These are phyloP conservation scores for Chrysochromulina tobinii DNA, from an alignment of 78 protist genomes.

Conservation along the genomic window DNA sequence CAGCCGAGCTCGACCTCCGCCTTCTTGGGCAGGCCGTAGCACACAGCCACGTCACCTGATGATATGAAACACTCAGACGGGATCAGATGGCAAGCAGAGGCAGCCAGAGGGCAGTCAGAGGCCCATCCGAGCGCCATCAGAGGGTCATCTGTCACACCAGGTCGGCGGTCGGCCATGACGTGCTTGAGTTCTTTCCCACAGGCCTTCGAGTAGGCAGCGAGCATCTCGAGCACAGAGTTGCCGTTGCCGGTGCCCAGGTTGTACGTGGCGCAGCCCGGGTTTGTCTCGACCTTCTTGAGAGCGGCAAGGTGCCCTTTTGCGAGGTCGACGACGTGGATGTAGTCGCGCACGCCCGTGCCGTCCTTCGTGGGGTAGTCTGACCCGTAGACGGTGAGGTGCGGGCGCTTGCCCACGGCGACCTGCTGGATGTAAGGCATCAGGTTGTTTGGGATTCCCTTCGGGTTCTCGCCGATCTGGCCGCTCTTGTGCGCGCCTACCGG, in stretches of 20 bases:
- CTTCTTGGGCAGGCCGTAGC: too few species aligned
- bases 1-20: conserved; percentile 64
- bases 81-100: too few species aligned
- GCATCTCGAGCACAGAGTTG: conserved; percentile 85
- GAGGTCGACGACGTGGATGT: conserved; percentile 94
- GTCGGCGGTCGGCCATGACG: conserved; percentile 40
- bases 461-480: conserved; percentile 98
- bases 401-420: conserved; percentile 88
- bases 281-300: not conserved
- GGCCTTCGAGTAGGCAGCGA: conserved; percentile 66
- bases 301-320: conserved; percentile 92
- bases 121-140: too few species aligned
- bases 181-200: not conserved
- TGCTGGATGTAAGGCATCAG: conserved; percentile 92
- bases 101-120: too few species aligned
- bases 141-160: conserved; percentile 11
- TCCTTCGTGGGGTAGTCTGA: conserved; percentile 92
- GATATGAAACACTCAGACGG: too few species aligned
- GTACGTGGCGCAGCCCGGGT: conserved; percentile 35
- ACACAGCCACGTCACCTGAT: too few species aligned
- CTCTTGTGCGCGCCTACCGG: conserved; percentile 96
- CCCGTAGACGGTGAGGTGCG: conserved; percentile 88
- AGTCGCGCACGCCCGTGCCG: conserved; percentile 94
- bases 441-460: conserved; percentile 86
- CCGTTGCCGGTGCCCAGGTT: conserved; percentile 95